Evolutionary conservation across 108 stramenopile species (phyloP).

Genomic region (Skeletonema grethae): DNA sequence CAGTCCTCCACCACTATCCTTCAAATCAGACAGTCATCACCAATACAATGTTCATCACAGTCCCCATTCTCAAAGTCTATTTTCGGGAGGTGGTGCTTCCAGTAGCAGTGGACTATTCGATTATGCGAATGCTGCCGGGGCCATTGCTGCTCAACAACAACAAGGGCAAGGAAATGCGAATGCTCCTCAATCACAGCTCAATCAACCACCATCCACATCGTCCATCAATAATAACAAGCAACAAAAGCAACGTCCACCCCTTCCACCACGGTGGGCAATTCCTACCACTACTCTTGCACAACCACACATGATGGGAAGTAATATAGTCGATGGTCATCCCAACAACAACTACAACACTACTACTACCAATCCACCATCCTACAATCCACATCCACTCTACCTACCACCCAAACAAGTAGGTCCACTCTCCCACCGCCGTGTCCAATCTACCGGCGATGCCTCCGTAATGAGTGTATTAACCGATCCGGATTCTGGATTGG

Average conservation of each 20-base stretch:
- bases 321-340: no score
- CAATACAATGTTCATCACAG: constrained; percentile 1
- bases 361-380: no score
- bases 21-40: constrained; percentile 9
- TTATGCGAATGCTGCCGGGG: no score
- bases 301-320: no score
- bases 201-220: background rate
- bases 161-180: background rate
- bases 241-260: background rate
- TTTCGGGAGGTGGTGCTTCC: constrained; percentile 7
- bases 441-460: constrained; percentile 33
- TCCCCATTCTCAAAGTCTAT: constrained; percentile 4
- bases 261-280: constrained; percentile 6
- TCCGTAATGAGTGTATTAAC: constrained; percentile 35
- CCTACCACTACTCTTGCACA: background rate
- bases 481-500: constrained; percentile 35
- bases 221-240: background rate
- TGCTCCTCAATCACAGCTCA: background rate
- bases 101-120: no score
- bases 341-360: no score
- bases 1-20: constrained; percentile 31
- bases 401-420: constrained; percentile 29
- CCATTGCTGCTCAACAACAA: no score
- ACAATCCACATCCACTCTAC: background rate
- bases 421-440: constrained; percentile 31